These are phyloP conservation scores for Sherardia arvensis DNA, from an alignment of 257 asterid genomes.

Conservation along the genomic window DNA sequence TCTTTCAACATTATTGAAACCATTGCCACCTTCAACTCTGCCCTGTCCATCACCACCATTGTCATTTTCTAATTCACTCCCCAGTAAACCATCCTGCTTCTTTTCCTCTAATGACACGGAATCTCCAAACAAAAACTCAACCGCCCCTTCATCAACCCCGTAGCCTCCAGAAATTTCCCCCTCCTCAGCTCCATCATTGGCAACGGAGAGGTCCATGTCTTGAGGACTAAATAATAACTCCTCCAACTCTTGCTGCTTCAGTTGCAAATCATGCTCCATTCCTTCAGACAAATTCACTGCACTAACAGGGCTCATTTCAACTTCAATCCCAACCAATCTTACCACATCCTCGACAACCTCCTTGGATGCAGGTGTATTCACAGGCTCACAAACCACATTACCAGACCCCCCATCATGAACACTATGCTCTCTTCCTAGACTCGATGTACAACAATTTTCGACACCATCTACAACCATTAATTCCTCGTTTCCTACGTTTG, in stretches of 20 bases:
- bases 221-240: conserved; percentile 39
- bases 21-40: conserved; percentile 17
- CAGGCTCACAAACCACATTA: conserved; percentile 34
- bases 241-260: conserved; percentile 69
- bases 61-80: conserved; percentile 15
- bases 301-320: conserved; percentile 18
- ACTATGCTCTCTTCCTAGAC: conserved; percentile 20
- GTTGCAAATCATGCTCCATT: conserved; percentile 43
- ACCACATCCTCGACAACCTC: conserved; percentile 34
- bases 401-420: conserved; percentile 21
- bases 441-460: conserved; percentile 20
- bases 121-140: conserved; percentile 35
- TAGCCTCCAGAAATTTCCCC: conserved; percentile 64
- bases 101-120: conserved; percentile 23
- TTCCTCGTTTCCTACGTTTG: conserved; percentile 18
- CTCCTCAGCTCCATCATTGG: conserved; percentile 53
- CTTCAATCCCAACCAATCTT: conserved; percentile 18
- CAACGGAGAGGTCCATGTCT: conserved; percentile 21
- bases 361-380: conserved; percentile 29
- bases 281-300: conserved; percentile 24
- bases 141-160: conserved; percentile 23
- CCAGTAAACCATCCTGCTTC: conserved; percentile 18
- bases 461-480: conserved; percentile 14
- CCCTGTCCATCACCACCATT: conserved; percentile 21
- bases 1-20: conserved; percentile 23